These are phyloP conservation scores for Eimeria praecox DNA, from an alignment of 169 alveolate species.

Conservation along the genomic window DNA sequence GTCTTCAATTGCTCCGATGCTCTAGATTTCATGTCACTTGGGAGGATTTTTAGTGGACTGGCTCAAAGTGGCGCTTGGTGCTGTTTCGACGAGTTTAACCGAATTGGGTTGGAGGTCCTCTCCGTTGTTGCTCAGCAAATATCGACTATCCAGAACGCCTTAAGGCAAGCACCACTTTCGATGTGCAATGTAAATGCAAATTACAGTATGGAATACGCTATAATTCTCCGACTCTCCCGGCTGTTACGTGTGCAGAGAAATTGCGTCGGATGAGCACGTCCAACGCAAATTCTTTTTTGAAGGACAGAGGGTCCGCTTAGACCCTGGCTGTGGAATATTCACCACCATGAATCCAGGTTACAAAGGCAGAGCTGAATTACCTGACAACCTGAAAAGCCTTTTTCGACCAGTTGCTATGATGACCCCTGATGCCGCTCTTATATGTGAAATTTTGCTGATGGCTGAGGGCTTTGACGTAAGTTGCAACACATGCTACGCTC, in stretches of 20 bases:
- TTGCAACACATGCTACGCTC: slow-evolving; percentile 71
- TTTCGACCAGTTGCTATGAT: slow-evolving; percentile 98
- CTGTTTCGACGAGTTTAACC: slow-evolving; percentile 98
- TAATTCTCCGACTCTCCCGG: neutral
- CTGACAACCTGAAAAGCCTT: slow-evolving; percentile 97
- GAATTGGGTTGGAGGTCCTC: slow-evolving; percentile 97
- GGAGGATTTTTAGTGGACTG: slow-evolving; percentile 97
- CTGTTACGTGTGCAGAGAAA: slow-evolving; percentile 18
- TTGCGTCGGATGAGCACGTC: slow-evolving; percentile 81
- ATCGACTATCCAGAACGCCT: slow-evolving; percentile 93
- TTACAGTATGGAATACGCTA: neutral
- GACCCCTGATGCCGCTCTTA: slow-evolving; percentile 97
- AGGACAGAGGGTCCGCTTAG: slow-evolving; percentile 94
- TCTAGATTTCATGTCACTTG: slow-evolving; percentile 95
- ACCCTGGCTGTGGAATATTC: slow-evolving; percentile 97
- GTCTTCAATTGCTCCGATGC: slow-evolving; percentile 98
- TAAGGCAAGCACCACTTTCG: slow-evolving; percentile 82
- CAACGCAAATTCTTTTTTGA: slow-evolving; percentile 93
- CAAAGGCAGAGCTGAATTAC: slow-evolving; percentile 97
- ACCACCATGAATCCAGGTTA: slow-evolving; percentile 98
- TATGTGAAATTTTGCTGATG: slow-evolving; percentile 97
- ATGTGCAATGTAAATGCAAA: neutral
- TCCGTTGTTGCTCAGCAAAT: slow-evolving; percentile 98
- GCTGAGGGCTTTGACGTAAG: slow-evolving; percentile 96
- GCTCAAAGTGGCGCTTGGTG: slow-evolving; percentile 98